Percentiles rank a stretch among this genome's conserved stretches.
phyloP scores from a whole-genome alignment of 345 rosid genomes.

The Odontarrhena argentea region DNA sequence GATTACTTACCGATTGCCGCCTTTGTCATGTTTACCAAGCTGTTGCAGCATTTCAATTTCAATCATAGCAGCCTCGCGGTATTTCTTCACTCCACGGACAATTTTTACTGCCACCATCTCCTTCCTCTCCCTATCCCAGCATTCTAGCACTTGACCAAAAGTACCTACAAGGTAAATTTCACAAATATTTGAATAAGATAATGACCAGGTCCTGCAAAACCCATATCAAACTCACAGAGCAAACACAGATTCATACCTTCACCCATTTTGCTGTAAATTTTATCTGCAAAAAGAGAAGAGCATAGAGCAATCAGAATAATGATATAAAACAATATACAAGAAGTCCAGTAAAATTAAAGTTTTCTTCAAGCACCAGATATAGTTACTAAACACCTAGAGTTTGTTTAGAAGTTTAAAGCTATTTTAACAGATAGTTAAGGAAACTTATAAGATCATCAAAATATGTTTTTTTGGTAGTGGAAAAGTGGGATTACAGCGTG shows the following conservation, averaged over 20 bases:
- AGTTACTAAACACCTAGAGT: constrained; percentile 20
- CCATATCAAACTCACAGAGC: neutral
- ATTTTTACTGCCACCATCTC: constrained; percentile 93
- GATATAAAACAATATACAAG: neutral
- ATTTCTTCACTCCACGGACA: constrained; percentile 86
- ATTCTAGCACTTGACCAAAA: constrained; percentile 89
- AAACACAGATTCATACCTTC: constrained; percentile 56
- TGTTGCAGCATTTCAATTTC: constrained; percentile 85
- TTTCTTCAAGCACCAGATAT: constrained; percentile 22
- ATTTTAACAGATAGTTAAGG: constrained; percentile 8
- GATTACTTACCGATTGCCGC: constrained; percentile 76
- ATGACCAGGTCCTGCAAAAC: neutral
- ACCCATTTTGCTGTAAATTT: constrained; percentile 85
- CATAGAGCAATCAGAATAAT: constrained; percentile 7
- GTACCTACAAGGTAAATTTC: constrained; percentile 52
- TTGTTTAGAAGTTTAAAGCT: constrained; percentile 2
- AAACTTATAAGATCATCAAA: constrained; percentile 13
- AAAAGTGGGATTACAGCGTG: constrained; percentile 89
- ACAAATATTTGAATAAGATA: constrained; percentile 15
- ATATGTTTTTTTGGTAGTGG: constrained; percentile 37
- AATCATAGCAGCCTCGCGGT: constrained; percentile 92
- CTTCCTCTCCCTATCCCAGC: constrained; percentile 85
- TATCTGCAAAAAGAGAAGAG: constrained; percentile 56
- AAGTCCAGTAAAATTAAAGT: neutral
- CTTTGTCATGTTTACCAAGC: constrained; percentile 79